Evolutionary conservation across 257 asterid species (phyloP), one percentile per base, ranked within the genome.

Genomic region (Solanum sparsipilum): DNA sequence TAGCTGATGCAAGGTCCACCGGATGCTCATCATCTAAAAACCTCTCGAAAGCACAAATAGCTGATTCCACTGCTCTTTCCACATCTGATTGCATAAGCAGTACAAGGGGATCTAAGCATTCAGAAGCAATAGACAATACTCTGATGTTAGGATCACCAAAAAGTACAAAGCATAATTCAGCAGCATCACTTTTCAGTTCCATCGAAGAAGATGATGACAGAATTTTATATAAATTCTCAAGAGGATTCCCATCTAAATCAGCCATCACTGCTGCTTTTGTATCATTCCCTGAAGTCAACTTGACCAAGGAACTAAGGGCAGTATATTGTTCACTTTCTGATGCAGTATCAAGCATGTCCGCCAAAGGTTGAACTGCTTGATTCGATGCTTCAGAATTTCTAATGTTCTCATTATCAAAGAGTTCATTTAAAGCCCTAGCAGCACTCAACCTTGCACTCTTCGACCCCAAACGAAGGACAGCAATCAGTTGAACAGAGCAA

Each of bases 401-500:
- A 79, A 95, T 89, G 32, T 89, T 86, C 88, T 92, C 94, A n/a
- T 95, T 93, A 89, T 91, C 90, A 76, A 96, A 96, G 70, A 96
- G 96, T 84, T 93, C 95, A 78, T 74, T 89, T 70, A 96, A 92
- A 81, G 98, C 98, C 88, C 93, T 90, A 72, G 93, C 96, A 84
- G 99, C 93, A 88, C 97, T 95, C 75, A 94, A 85, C 90, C 98
- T 93, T 32, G 98, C 94, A 52, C 86, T 92, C 90, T 95, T 94
- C n/a, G 99, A 94, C 58, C 98, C 99, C 94, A 95, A 92, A 84
- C 91, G 96, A 86, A 96, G 98, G 92, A 95, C 97, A 21, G 98
- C 98, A 39, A 96, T 89, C 86, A 96, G 95, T 89, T 94, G 98
- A 87, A 83, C 73, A 89, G 94, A 87, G 91, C 98, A 96, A 88